phyloP scores from a whole-genome alignment of 805 yeast genomes.

The Wickerhamiella sorbophila region DNA sequence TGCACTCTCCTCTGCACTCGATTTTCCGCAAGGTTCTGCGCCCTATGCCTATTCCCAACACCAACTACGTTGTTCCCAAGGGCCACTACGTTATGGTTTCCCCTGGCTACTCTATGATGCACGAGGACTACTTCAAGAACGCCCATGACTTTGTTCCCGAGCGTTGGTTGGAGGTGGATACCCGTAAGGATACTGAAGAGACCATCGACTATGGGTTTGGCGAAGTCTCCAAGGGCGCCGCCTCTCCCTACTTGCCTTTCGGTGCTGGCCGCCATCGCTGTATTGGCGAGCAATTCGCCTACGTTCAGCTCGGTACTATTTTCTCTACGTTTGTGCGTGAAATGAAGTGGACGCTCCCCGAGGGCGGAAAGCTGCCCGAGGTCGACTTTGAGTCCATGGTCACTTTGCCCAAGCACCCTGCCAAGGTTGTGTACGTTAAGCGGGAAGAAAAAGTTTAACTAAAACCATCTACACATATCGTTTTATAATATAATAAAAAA shows the following conservation, averaged over 20 bases:
- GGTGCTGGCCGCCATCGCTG: constrained; percentile 99
- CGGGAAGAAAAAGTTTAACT: neutral
- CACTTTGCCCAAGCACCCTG: constrained; percentile 68
- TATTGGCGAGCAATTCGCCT: constrained; percentile 97
- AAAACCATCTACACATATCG: constrained; percentile 11
- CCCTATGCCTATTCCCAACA: constrained; percentile 65
- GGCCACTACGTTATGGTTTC: constrained; percentile 85
- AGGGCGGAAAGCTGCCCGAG: constrained; percentile 29
- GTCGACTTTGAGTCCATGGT: constrained; percentile 87
- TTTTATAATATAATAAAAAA: constrained; percentile 15
- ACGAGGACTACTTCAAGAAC: constrained; percentile 64
- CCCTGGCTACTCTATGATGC: constrained; percentile 81
- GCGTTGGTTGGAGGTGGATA: constrained; percentile 48
- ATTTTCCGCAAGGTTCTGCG: constrained; percentile 81
- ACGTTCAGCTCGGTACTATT: constrained; percentile 78
- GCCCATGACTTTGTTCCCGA: constrained; percentile 64
- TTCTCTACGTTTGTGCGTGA: constrained; percentile 61
- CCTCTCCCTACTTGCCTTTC: constrained; percentile 91
- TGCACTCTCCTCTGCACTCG: constrained; percentile 95
- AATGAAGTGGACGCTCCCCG: constrained; percentile 58
- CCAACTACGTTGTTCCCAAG: constrained; percentile 67
- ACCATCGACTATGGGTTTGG: constrained; percentile 93
- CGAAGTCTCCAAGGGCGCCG: constrained; percentile 86
- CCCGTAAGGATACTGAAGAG: constrained; percentile 18
- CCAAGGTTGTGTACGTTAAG: constrained; percentile 15